Percentiles rank a stretch among this genome's conserved stretches.
phyloP scores from a whole-genome alignment of 305 asterid species.

The Ajuga reptans region DNA sequence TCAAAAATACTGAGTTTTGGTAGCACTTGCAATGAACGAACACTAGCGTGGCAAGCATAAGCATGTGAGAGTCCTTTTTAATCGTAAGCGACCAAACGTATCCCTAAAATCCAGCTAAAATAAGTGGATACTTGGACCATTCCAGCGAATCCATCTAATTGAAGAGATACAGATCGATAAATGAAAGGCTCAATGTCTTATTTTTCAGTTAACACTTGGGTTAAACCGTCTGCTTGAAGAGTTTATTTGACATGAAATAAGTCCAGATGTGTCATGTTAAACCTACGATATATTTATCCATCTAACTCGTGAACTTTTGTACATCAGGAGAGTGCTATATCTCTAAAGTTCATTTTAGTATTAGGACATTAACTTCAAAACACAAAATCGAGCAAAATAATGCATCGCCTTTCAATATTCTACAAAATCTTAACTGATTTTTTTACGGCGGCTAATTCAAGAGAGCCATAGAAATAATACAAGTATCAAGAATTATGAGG shows the following conservation, averaged over 20 bases:
- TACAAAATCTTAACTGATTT: not conserved
- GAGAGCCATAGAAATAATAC: not conserved
- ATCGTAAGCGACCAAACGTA: not conserved
- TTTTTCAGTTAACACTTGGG: not conserved
- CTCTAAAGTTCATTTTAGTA: not conserved
- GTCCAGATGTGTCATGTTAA: not conserved
- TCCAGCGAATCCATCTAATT: not conserved
- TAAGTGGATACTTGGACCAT: slow-evolving; percentile 8
- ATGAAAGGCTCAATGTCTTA: not conserved
- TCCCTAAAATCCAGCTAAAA: not conserved
- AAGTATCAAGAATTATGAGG: not conserved
- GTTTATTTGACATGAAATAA: not conserved
- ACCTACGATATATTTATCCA: not conserved
- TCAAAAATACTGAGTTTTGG: not conserved
- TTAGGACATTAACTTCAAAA: not conserved
- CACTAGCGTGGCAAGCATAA: not conserved
- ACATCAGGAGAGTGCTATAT: not conserved
- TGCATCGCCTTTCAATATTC: not conserved
- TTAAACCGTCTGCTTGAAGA: not conserved
- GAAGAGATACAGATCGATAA: slow-evolving; percentile 9
- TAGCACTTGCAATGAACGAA: not conserved
- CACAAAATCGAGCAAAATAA: not conserved
- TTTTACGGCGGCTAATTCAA: not conserved
- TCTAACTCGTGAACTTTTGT: not conserved
- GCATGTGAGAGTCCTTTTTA: slow-evolving; percentile 2